These are phyloP conservation scores for Fomitopsis betulina DNA, from an alignment of 1,284 basidiomycete genomes.

Conservation along the genomic window DNA sequence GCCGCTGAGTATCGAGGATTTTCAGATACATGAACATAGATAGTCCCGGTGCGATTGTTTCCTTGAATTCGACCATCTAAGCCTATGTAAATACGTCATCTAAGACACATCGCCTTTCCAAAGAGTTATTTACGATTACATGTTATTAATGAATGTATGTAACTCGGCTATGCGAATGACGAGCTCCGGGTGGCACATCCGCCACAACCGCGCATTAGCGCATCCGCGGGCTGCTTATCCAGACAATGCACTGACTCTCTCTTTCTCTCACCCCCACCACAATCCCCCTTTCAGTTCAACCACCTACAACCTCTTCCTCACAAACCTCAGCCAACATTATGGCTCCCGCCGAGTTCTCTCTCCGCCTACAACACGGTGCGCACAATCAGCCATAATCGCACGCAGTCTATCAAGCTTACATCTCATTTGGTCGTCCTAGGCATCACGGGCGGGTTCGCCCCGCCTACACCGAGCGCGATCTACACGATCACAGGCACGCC, in stretches of 20 bases:
- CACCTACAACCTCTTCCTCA: background rate
- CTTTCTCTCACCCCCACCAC: background rate
- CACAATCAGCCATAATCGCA: background rate
- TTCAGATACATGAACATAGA: too few species aligned
- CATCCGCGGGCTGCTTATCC: background rate
- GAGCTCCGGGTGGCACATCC: background rate
- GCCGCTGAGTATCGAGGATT: too few species aligned
- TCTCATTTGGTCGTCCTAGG: slow-evolving; percentile 33
- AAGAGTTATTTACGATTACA: too few species aligned
- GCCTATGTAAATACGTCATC: too few species aligned
- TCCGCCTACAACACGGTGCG: slow-evolving; percentile 33
- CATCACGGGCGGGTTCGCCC: slow-evolving; percentile 70
- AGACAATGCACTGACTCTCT: background rate
- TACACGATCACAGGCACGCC: slow-evolving; percentile 43
- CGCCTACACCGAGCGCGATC: slow-evolving; percentile 55
- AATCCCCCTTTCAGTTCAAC: background rate
- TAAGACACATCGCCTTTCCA: too few species aligned
- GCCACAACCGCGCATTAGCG: background rate
- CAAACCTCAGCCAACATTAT: background rate
- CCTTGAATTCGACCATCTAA: too few species aligned
- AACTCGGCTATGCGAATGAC: too few species aligned
- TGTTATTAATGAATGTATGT: too few species aligned
- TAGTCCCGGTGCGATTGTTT: too few species aligned
- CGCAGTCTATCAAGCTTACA: background rate
- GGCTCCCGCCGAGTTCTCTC: slow-evolving; percentile 28